These are phyloP conservation scores for Xylaria bambusicola DNA, from an alignment of 495 filamentous ascomycete species.

Conservation along the genomic window DNA sequence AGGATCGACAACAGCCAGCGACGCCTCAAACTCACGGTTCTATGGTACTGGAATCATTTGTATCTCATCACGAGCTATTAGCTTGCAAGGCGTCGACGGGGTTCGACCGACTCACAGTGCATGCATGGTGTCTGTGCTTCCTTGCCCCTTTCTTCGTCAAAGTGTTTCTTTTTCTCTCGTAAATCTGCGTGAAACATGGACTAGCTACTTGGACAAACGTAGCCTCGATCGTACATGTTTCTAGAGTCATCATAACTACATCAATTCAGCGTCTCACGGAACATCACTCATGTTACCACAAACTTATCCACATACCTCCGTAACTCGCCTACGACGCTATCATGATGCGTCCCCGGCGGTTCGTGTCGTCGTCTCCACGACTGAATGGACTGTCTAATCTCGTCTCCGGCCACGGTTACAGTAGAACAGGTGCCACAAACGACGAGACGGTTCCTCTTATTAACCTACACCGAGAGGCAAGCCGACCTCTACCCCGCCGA, in stretches of 20 bases:
- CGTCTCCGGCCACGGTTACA: not conserved
- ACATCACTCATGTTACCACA: too few species aligned
- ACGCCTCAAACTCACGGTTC: not conserved
- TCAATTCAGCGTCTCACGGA: too few species aligned
- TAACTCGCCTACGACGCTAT: not conserved
- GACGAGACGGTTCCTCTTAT: not conserved
- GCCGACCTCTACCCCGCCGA: slow-evolving; percentile 38
- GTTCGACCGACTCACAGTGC: too few species aligned
- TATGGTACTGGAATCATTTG: not conserved
- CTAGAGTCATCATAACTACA: not conserved
- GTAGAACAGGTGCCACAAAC: not conserved
- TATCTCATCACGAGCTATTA: not conserved
- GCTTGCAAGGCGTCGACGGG: not conserved
- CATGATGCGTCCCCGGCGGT: not conserved
- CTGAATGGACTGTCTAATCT: not conserved
- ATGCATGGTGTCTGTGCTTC: not conserved
- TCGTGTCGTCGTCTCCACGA: not conserved
- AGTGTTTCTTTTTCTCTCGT: not conserved
- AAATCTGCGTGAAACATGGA: not conserved
- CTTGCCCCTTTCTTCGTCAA: not conserved
- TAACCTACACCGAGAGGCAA: slow-evolving; percentile 39
- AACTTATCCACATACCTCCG: not conserved
- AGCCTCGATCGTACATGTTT: not conserved
- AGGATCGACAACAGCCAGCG: slow-evolving; percentile 2
- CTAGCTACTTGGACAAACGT: not conserved